Evolutionary conservation across 2,329 filamentous ascomycete genomes (phyloP), one percentile per base, ranked within the genome.

Genomic region (Alternaria alternata): DNA sequence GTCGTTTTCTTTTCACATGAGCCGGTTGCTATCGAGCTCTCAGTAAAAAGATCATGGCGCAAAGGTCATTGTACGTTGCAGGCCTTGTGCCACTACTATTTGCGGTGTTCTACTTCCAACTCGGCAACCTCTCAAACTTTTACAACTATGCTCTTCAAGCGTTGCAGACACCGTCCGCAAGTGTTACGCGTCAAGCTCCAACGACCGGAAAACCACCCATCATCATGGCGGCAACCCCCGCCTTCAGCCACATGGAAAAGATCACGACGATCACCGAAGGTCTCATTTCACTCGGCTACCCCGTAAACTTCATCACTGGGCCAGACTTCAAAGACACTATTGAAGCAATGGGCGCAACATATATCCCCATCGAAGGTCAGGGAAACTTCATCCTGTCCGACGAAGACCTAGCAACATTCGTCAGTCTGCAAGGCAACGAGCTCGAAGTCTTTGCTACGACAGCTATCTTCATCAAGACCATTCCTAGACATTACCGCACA

Each of bases 301-400:
- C 77, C 8, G 69, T 82, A 3, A 80, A 76, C 5, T 80, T 83
- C 61, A 74, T 84, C 30, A 74, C 76, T 9, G 78, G 78, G 1
- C 66, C 70, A 0, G 66, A 75, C 7, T 83, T 79, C 64, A 68
- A 78, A 42, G 62, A 68, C 4, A 57, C 69, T 8, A 72, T 82
- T 52, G 76, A 58, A 30, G 49, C 57, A 3, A 62, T 62, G 38
- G 52, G 60, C 0, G 60, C 60, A 11, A 60, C 51, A 0, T 62
- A 62, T 24, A 28, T 62, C 14, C 47, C 56, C 4, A 62, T 62
- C n/a, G 56, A 62, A 39, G 57, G 52, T 12, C 51, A 53, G 32
- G 57, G 60, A 53, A 32, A 48, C 56, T n/a, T 6, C 26, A n/a
- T 62, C 14, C 48, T 66, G 39, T 41, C 41, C 4, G 48, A 54